Base-by-base conservation (phyloP, 257 asterid genomes). In the Mentha longifolia region DNA sequence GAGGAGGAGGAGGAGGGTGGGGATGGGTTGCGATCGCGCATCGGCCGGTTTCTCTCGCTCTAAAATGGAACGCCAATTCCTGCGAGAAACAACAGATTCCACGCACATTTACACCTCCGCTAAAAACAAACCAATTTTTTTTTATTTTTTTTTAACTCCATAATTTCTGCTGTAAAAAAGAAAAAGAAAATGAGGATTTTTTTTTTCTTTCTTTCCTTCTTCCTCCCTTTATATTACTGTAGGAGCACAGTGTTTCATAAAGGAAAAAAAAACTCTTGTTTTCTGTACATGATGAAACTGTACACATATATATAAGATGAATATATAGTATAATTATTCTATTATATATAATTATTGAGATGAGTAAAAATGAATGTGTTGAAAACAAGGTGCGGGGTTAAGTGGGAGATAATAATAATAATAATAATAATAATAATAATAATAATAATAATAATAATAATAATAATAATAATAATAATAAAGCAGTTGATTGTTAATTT, bases 21-120 rank as follows among this genome's bases (percentile, higher is more conserved):
- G 6, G 81, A 79, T 20, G 70, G 64, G 63, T 43, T 73, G 51
- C 49, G 86, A 80, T 70, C 85, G 39, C 68, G 31, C 80, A 77
- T 77, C n/a, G n/a, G n/a, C 15, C 10, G 7, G 2, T 10, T 17
- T 14, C 9, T 64, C 55, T 64, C 69, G 58, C 72, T 68, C 78
- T 37, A 16, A 16, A 67, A 35, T 30, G 45, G 35, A 25, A 7
- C 28, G 4, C 73, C 14, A 69, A 74, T 74, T 39, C 66, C 79
- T 78, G 82, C 79, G n/a, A 35, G 42, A 15, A 17, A 35, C 47
- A 50, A 52, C 62, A 43, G 33, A 68, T n/a, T 41, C 56, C 15
- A 41, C 67, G 58, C 58, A 49, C 73, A 62, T 68, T 52, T 42
- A 67, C 31, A 35, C 39, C 20, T 9, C 43, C 47, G 33, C 71